Conservation (phyloP, 345 rosid species). For the Lumnitzera littorea region DNA sequence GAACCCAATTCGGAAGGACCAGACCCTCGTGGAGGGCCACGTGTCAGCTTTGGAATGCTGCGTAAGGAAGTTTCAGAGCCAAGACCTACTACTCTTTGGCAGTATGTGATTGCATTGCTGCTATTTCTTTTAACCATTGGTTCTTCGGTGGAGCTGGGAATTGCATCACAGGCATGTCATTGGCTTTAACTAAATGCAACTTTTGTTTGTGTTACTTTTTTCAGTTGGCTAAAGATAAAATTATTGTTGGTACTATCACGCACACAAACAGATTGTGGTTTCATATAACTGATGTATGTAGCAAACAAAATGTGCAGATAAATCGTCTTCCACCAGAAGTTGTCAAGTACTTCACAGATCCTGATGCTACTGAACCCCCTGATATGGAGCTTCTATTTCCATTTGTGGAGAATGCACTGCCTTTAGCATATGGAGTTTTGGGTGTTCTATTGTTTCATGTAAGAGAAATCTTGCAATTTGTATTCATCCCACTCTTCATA, state of each 20-base stretch:
- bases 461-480: constrained; percentile 19
- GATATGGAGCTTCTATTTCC: constrained; percentile 84
- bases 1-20: constrained; percentile 91
- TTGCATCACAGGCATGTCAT: constrained; percentile 79
- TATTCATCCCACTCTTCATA: background rate
- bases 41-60: constrained; percentile 88
- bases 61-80: constrained; percentile 97
- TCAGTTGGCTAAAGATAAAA: too few species aligned
- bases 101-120: constrained; percentile 82
- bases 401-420: constrained; percentile 89
- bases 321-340: constrained; percentile 93
- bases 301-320: constrained; percentile 42
- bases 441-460: constrained; percentile 90
- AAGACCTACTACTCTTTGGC: constrained; percentile 95
- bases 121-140: constrained; percentile 82
- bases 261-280: too few species aligned
- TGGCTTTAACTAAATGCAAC: background rate
- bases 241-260: too few species aligned
- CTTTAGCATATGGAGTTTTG: constrained; percentile 85
- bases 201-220: background rate
- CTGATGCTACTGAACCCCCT: constrained; percentile 77
- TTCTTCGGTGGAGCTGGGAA: constrained; percentile 85
- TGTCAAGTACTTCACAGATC: constrained; percentile 89
- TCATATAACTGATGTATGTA: constrained; percentile 3
- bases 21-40: constrained; percentile 92